A percentile compares a stretch with the other conserved stretches of the same genome.
These are phyloP conservation scores for Solanum virginianum DNA, from an alignment of 257 asterid genomes.

Conservation along the genomic window DNA sequence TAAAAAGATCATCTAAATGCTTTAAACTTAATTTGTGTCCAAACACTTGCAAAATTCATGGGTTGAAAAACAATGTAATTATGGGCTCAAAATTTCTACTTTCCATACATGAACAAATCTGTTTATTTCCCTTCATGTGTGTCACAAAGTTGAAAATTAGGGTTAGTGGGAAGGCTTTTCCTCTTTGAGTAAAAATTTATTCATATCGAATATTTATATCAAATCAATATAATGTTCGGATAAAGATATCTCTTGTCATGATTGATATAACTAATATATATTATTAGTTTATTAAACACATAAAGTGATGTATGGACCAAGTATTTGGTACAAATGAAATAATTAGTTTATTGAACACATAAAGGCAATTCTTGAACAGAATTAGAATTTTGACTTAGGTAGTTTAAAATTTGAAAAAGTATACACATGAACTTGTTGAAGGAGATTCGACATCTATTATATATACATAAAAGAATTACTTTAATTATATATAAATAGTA, in stretches of 20 bases:
- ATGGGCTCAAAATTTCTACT: not conserved
- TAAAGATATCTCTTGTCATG: not conserved
- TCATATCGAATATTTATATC: not conserved
- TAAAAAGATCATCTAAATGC: not conserved
- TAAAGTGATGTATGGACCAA: not conserved
- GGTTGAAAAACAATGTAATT: not conserved
- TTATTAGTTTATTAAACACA: not conserved
- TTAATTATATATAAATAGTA: too few species aligned
- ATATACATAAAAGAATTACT: too few species aligned
- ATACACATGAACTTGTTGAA: too few species aligned
- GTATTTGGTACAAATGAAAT: not conserved
- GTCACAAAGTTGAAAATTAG: not conserved
- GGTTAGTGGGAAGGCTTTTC: not conserved
- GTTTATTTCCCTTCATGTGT: not conserved
- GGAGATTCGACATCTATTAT: too few species aligned
- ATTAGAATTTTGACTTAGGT: too few species aligned
- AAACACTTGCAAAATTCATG: not conserved
- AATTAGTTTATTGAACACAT: too few species aligned
- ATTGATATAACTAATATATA: not conserved
- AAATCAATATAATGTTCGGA: not conserved
- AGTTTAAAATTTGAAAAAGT: too few species aligned
- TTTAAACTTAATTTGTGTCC: too few species aligned
- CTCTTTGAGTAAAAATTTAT: not conserved
- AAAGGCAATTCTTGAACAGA: too few species aligned
- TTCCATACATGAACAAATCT: not conserved